Base-by-base conservation (phyloP, 2,329 filamentous ascomycete genomes). In the Ophiostoma ulmi region DNA sequence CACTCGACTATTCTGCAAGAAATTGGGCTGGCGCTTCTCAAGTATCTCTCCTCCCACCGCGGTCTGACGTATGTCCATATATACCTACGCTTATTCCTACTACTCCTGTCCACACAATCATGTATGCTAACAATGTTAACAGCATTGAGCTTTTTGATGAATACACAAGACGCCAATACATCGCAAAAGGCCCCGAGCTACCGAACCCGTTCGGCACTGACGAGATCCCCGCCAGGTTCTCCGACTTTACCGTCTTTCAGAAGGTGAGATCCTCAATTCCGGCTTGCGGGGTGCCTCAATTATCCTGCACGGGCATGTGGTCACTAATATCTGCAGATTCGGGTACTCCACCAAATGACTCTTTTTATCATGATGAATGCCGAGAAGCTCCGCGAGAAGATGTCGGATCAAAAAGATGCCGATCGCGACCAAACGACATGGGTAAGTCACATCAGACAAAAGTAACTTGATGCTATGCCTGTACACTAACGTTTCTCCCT, bases 41-140 rank as follows among this genome's bases (percentile, higher is more conserved):
- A 97, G 85, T 93, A 91, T 78, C 90, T 97, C 68, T 97, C 95
- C 41, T 97, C 94, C 72, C 93, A 97, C 82, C 90, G 94, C 74
- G 94, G 94, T 74, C 83, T 98, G 67, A 96, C 91, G 93, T 97
- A 87, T 75, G 91, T 3, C 38, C 68, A 38, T 58, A 68, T 39
- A 48, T 44, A 17, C 22, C 8, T 68, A n/a, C 3, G 26, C 17
- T n/a, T 48, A 22, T 44, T 17, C 14, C 13, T 41, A 20, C 10
- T 10, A 22, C 22, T 26, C 26, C 20, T 26, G 5, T 22, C 10
- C 52, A 22, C 48, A 26, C 20, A 58, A 58, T 26, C 5, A 20
- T 38, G 31, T 36, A 26, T 44, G 17, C 61, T 70, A 44, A 65
- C 48, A 22, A 14, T 2, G 17, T 35, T 44, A 41, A 68, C 75